Conservation (phyloP, 2,329 filamentous ascomycete species). For the Sporothrix luriei region DNA sequence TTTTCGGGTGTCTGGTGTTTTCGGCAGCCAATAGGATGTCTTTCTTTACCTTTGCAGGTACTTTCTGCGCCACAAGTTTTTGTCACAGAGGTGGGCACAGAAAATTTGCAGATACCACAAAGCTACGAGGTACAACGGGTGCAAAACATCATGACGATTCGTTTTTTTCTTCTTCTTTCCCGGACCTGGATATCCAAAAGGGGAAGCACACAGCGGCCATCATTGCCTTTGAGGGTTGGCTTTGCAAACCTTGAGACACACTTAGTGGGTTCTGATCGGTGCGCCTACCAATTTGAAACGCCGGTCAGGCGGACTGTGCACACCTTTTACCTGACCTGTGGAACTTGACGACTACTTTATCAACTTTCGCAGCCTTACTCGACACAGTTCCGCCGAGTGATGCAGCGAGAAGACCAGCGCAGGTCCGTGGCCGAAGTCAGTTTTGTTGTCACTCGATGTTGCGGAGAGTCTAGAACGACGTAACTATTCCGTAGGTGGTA, state of each 20-base stretch:
- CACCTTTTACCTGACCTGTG: not conserved
- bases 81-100: no score
- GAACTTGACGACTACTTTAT: not conserved
- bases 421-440: no score
- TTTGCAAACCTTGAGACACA: not conserved
- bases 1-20: not conserved
- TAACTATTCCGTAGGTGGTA: no score
- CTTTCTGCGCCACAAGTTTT: no score
- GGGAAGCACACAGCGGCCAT: not conserved
- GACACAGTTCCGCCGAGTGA: conserved; percentile 12
- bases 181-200: no score
- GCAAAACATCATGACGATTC: not conserved
- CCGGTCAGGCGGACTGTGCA: not conserved
- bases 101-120: no score
- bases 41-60: no score
- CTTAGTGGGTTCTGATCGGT: not conserved
- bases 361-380: not conserved
- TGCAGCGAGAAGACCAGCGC: conserved; percentile 21
- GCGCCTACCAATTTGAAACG: not conserved
- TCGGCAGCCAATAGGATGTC: no score
- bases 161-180: not conserved
- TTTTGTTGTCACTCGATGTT: no score
- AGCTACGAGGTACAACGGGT: not conserved
- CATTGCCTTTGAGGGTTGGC: not conserved
- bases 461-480: no score